phyloP scores from a whole-genome alignment of 2,329 filamentous ascomycete genomes.

The Colletotrichum cereale region DNA sequence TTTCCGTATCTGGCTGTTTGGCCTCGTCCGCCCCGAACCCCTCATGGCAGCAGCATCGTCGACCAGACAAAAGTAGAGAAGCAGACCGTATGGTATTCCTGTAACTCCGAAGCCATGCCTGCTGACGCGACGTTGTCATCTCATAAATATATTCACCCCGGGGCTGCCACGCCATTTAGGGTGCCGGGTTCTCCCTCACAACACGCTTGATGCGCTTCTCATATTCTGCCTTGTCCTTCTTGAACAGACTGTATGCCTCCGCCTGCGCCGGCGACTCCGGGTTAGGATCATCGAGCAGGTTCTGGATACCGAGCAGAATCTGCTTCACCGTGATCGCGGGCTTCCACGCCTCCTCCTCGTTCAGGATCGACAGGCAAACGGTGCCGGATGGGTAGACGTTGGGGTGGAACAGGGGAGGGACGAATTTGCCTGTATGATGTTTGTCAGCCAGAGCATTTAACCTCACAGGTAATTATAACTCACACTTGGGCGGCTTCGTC shows the following conservation, averaged over 20 bases:
- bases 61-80: slow-evolving; percentile 36
- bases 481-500: slow-evolving; percentile 98
- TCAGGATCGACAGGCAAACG: slow-evolving; percentile 95
- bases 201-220: slow-evolving; percentile 89
- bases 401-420: slow-evolving; percentile 94
- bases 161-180: slow-evolving; percentile 56
- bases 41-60: slow-evolving; percentile 23
- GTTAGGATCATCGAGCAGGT: slow-evolving; percentile 95
- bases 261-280: slow-evolving; percentile 97
- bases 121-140: slow-evolving; percentile 21
- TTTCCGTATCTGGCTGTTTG: slow-evolving; percentile 1
- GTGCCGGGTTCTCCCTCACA: slow-evolving; percentile 89
- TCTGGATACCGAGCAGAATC: slow-evolving; percentile 95
- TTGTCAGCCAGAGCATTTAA: slow-evolving; percentile 21
- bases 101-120: slow-evolving; percentile 36
- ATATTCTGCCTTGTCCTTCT: slow-evolving; percentile 88
- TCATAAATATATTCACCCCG: slow-evolving; percentile 14
- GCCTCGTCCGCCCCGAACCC: slow-evolving; percentile 1
- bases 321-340: slow-evolving; percentile 99
- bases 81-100: slow-evolving; percentile 39
- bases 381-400: slow-evolving; percentile 99
- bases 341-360: slow-evolving; percentile 99
- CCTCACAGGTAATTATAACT: slow-evolving; percentile 51
- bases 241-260: slow-evolving; percentile 96
- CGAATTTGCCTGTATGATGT: slow-evolving; percentile 83